phyloP scores from a whole-genome alignment of 176 grass and related monocot genomes.

The Bolboschoenus planiculmis region DNA sequence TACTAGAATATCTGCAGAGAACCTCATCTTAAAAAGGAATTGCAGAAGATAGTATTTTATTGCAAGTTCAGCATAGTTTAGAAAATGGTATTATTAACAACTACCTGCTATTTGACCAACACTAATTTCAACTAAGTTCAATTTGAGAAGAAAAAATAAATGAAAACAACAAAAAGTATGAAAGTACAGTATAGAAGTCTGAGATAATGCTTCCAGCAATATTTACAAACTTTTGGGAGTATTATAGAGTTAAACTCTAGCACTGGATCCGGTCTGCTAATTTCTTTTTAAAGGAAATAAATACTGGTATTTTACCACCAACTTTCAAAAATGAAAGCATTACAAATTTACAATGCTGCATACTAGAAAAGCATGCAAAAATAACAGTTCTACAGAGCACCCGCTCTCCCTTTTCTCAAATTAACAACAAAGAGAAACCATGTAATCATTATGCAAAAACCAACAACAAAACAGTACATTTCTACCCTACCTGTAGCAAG shows the following conservation, averaged over 20 bases:
- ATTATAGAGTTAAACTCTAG: not conserved
- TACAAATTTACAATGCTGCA: not conserved
- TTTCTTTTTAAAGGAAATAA: not conserved
- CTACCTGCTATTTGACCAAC: not conserved
- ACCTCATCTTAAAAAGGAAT: not conserved
- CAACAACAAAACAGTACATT: not conserved
- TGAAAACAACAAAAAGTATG: not conserved
- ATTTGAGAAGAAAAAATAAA: not conserved
- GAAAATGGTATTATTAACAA: not conserved
- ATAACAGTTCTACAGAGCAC: not conserved
- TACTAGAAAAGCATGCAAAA: not conserved
- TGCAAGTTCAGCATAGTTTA: not conserved
- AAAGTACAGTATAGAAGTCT: not conserved
- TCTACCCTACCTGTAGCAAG: not conserved
- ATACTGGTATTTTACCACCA: not conserved
- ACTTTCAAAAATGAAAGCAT: not conserved
- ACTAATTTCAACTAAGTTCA: not conserved
- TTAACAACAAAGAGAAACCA: not conserved
- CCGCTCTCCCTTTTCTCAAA: not conserved
- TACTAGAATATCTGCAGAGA: slow-evolving; percentile 78
- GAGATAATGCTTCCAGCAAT: not conserved
- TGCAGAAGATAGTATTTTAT: not conserved
- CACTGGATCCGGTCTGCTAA: not conserved
- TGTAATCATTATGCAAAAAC: not conserved
- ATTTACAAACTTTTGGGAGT: not conserved